Evolutionary conservation across 2,329 filamentous ascomycete species (phyloP).

Genomic region (Neophaeococcomyces aloes): DNA sequence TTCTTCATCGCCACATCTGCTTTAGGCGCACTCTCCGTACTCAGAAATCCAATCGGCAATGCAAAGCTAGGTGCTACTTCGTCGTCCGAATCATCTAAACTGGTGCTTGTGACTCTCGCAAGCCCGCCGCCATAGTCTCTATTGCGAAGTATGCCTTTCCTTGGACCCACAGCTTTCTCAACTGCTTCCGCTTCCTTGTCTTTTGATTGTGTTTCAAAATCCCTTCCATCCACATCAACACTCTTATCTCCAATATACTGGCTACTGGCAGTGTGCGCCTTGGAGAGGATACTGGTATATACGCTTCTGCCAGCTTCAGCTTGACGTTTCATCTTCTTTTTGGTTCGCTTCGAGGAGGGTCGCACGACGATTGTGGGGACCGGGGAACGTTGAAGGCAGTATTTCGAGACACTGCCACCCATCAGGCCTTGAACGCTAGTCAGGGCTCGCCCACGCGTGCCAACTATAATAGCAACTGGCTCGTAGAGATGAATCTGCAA

Average conservation of each 20-base stretch:
- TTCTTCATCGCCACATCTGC: constrained; percentile 21
- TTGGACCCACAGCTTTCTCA: constrained; percentile 38
- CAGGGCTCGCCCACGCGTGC: constrained; percentile 72
- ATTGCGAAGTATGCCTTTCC: constrained; percentile 18
- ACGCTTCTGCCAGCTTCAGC: constrained; percentile 65
- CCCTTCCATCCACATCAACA: constrained; percentile 27
- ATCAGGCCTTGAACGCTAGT: constrained; percentile 79
- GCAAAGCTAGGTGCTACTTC: constrained; percentile 16
- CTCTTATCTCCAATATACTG: constrained; percentile 42
- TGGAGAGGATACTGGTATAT: constrained; percentile 66
- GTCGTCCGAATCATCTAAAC: constrained; percentile 18
- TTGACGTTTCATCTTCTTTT: constrained; percentile 77
- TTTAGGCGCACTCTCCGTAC: constrained; percentile 16
- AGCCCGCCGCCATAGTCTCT: constrained; percentile 19
- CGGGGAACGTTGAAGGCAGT: constrained; percentile 85
- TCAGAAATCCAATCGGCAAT: constrained; percentile 20
- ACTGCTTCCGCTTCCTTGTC: constrained; percentile 41
- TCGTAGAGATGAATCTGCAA: constrained; percentile 78
- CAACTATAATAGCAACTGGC: constrained; percentile 81
- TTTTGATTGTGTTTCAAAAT: constrained; percentile 27
- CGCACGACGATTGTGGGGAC: constrained; percentile 88
- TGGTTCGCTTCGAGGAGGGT: constrained; percentile 74
- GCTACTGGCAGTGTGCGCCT: constrained; percentile 43
- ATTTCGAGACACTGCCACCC: constrained; percentile 84
- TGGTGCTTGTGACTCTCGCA: constrained; percentile 14